A percentile compares a stretch with the other conserved stretches of the same genome.
These are phyloP conservation scores for Phytophthora ohioensis DNA, from an alignment of 352 stramenopile genomes.

Conservation along the genomic window DNA sequence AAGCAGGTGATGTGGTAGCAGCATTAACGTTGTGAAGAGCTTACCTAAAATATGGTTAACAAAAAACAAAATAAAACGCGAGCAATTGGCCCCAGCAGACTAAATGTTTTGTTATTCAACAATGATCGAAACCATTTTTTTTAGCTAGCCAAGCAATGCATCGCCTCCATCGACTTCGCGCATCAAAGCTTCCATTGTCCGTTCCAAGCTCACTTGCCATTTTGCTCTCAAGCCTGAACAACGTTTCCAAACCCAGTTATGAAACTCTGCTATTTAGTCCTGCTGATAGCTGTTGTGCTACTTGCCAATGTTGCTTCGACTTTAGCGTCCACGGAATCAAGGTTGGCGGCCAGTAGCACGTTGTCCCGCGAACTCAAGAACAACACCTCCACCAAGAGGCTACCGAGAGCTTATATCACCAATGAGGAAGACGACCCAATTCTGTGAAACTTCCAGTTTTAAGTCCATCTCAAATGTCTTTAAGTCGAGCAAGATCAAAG, in stretches of 20 bases:
- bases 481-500: constrained; percentile 1
- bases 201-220: not conserved
- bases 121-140: too few species aligned
- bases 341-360: not conserved
- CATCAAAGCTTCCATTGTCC: too few species aligned
- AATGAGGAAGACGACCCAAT: not conserved
- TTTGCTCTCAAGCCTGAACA: not conserved
- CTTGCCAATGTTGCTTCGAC: not conserved
- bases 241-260: not conserved
- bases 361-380: not conserved
- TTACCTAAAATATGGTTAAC: too few species aligned
- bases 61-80: too few species aligned
- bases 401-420: not conserved
- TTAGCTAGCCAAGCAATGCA: too few species aligned
- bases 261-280: not conserved
- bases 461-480: not conserved
- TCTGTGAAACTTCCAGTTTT: not conserved
- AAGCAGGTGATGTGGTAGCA: too few species aligned
- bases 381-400: not conserved
- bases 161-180: too few species aligned
- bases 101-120: too few species aligned
- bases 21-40: too few species aligned
- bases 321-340: not conserved
- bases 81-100: too few species aligned
- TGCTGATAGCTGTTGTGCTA: not conserved